A percentile compares a stretch with the other conserved stretches of the same genome.
These are phyloP conservation scores for Panicum virgatum DNA, from an alignment of 202 grass and related monocot species.

Conservation along the genomic window DNA sequence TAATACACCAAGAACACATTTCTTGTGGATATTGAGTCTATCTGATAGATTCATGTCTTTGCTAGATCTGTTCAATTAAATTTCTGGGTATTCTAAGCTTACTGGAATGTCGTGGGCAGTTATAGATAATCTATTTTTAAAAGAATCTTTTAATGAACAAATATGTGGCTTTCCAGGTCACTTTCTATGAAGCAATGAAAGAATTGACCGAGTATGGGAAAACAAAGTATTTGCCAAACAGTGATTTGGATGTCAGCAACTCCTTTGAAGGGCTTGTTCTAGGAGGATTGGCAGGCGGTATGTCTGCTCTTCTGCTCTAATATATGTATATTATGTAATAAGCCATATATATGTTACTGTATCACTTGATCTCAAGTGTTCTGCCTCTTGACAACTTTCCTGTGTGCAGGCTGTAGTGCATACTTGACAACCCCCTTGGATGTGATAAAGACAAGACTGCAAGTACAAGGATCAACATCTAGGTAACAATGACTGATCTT, in stretches of 20 bases:
- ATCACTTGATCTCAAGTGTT: conserved; percentile 11
- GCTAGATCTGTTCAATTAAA: not conserved
- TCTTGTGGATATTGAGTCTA: conserved; percentile 6
- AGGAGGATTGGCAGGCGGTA: conserved; percentile 93
- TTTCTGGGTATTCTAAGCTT: not conserved
- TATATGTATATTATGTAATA: conserved; percentile 11
- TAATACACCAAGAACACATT: not conserved
- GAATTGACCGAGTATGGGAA: conserved; percentile 60
- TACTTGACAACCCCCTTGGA: conserved; percentile 96
- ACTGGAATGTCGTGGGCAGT: not conserved
- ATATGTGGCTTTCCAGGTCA: conserved; percentile 63
- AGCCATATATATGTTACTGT: not conserved
- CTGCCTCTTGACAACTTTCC: conserved; percentile 13
- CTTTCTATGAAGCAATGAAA: conserved; percentile 92
- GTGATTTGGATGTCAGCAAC: conserved; percentile 63
- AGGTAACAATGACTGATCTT: conserved; percentile 46
- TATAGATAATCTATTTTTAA: not conserved
- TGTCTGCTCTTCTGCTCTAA: conserved; percentile 29
- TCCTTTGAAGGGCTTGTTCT: conserved; percentile 88
- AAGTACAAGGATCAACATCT: conserved; percentile 88
- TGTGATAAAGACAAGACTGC: conserved; percentile 95
- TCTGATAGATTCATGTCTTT: not conserved
- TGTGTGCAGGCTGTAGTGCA: conserved; percentile 77
- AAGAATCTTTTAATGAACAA: conserved; percentile 7
- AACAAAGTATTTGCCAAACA: conserved; percentile 59